Conservation (phyloP, 1,139 yeast genomes). For the Chernovozyma aurita region DNA sequence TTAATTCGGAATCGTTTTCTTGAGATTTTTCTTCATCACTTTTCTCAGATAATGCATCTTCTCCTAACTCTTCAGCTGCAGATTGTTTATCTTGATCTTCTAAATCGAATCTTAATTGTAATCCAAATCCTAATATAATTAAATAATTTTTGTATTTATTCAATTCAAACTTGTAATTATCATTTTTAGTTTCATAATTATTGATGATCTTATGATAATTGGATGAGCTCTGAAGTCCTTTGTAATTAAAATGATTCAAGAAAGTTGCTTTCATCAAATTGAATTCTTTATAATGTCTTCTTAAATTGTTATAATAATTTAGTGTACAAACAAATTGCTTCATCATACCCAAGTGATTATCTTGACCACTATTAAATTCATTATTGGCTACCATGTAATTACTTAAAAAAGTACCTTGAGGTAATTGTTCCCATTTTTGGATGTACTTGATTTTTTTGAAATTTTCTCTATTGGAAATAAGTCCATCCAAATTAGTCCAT, state of each 20-base stretch:
- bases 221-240: conserved; percentile 22
- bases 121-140: conserved; percentile 43
- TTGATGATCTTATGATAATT: conserved; percentile 32
- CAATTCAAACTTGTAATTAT: conserved; percentile 42
- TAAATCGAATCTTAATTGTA: conserved; percentile 42
- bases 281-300: conserved; percentile 34
- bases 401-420: conserved; percentile 41
- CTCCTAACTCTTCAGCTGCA: conserved; percentile 9
- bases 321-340: conserved; percentile 43
- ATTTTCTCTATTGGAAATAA: conserved; percentile 23
- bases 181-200: conserved; percentile 39
- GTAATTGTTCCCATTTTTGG: conserved; percentile 39
- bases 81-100: conserved; percentile 29
- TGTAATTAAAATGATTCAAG: conserved; percentile 23
- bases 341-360: conserved; percentile 41
- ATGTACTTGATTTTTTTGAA: conserved; percentile 35
- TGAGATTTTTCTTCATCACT: conserved; percentile 10
- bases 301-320: conserved; percentile 40
- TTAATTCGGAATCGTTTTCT: conserved; percentile 26
- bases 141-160: conserved; percentile 45
- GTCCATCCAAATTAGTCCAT: conserved; percentile 55
- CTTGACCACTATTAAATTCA: conserved; percentile 11
- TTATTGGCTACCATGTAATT: conserved; percentile 24
- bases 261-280: conserved; percentile 28
- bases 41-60: conserved; percentile 8